A percentile compares a stretch with the other conserved stretches of the same genome.
These are phyloP conservation scores for Straminergon stramineum DNA, from an alignment of 225 moss, liverwort and hornwort genomes.

Conservation along the genomic window DNA sequence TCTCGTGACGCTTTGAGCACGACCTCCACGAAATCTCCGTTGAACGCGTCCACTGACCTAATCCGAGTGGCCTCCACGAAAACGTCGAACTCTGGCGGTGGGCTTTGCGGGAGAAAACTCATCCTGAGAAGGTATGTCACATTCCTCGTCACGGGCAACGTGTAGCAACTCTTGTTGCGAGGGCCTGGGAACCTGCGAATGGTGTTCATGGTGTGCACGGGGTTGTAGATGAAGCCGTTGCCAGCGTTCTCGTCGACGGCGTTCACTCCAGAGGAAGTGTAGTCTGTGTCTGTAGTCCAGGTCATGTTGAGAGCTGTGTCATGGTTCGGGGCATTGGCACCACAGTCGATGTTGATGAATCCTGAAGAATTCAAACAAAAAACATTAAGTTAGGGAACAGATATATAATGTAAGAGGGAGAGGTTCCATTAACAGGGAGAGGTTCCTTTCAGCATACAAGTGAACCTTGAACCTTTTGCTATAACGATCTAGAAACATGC, in stretches of 20 bases:
- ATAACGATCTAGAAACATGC: neutral
- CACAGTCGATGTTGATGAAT: conserved; percentile 42
- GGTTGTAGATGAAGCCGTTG: conserved; percentile 23
- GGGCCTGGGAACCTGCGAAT: conserved; percentile 27
- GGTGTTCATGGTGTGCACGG: conserved; percentile 25
- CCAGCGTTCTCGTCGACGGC: conserved; percentile 7
- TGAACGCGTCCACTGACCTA: conserved; percentile 20
- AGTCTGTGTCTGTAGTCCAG: conserved; percentile 20
- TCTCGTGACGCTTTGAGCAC: conserved; percentile 24
- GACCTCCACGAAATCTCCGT: conserved; percentile 31
- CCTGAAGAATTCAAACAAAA: neutral
- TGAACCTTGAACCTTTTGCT: neutral
- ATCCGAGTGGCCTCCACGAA: conserved; percentile 28
- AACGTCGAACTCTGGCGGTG: conserved; percentile 27
- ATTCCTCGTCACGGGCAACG: conserved; percentile 20
- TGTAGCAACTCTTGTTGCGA: conserved; percentile 40
- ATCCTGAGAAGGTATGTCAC: conserved; percentile 28
- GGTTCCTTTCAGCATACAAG: neutral
- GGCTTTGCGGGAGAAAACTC: conserved; percentile 17
- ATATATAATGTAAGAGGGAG: neutral
- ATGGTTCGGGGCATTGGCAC: conserved; percentile 11
- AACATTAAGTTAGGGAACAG: no score
- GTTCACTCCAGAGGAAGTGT: conserved; percentile 16
- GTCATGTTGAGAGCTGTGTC: conserved; percentile 32
- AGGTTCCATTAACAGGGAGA: neutral